phyloP scores from a whole-genome alignment of 768 basidiomycete genomes.

The Leccinum uliginosum region DNA sequence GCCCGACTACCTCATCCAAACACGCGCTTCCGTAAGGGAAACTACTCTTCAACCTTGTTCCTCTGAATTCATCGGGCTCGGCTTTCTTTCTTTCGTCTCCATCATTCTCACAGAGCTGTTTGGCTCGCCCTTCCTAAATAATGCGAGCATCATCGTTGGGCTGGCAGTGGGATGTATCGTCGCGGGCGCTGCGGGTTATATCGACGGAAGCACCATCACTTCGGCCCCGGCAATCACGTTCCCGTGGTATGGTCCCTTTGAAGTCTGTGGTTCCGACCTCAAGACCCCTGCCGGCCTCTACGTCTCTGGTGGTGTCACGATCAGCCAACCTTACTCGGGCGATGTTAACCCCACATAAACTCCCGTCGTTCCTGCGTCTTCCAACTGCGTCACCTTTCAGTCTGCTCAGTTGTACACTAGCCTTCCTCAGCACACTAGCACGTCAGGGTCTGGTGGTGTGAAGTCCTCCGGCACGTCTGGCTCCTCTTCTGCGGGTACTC shows the following conservation, averaged over 20 bases:
- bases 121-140: conserved; percentile 82
- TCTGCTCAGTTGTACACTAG: conserved; percentile 35
- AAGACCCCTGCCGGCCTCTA: conserved; percentile 60
- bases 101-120: conserved; percentile 80
- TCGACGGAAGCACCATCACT: conserved; percentile 59
- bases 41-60: conserved; percentile 27
- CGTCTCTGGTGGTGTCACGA: conserved; percentile 35
- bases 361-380: conserved; percentile 37
- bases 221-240: conserved; percentile 77
- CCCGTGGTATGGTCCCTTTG: conserved; percentile 68
- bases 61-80: conserved; percentile 80
- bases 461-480: conserved; percentile 4
- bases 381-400: conserved; percentile 39
- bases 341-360: conserved; percentile 38
- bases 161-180: conserved; percentile 77
- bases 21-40: conserved; percentile 56
- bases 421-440: conserved; percentile 12
- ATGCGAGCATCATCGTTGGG: conserved; percentile 72
- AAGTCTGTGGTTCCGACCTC: conserved; percentile 60
- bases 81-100: conserved; percentile 74
- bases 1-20: conserved; percentile 68
- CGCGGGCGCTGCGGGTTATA: conserved; percentile 74
- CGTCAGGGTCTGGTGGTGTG: conserved; percentile 7
- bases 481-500: conserved; percentile 11
- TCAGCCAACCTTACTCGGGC: conserved; percentile 36